A percentile compares a stretch with the other conserved stretches of the same genome.
Conservation (phyloP, 495 filamentous ascomycete species). For the Aspergillus nidulans region DNA sequence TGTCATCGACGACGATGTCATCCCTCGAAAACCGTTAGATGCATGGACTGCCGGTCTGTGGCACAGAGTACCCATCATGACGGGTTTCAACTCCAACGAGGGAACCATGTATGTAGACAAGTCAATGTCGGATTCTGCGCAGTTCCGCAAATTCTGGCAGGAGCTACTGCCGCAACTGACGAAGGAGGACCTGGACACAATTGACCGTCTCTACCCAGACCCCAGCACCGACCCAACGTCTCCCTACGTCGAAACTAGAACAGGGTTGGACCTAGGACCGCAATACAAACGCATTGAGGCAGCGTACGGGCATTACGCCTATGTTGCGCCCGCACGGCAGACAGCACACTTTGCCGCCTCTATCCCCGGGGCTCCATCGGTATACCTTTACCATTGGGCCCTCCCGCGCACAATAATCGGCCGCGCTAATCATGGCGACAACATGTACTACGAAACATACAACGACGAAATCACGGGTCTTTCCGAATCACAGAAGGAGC, state of each 20-base stretch:
- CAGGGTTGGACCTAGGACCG: constrained; percentile 32
- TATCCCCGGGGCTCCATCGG: constrained; percentile 22
- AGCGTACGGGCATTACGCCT: constrained; percentile 63
- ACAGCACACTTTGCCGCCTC: constrained; percentile 49
- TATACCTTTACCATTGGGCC: constrained; percentile 59
- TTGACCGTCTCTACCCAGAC: constrained; percentile 56
- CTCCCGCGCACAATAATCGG: constrained; percentile 41
- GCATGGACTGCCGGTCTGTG: constrained; percentile 49
- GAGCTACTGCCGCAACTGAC: constrained; percentile 47
- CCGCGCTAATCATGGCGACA: constrained; percentile 57
- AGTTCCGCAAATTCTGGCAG: constrained; percentile 54
- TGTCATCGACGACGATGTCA: constrained; percentile 55
- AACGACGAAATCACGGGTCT: constrained; percentile 37
- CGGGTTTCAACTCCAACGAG: constrained; percentile 64
- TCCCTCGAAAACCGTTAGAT: constrained; percentile 52
- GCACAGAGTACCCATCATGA: constrained; percentile 58
- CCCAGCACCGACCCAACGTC: constrained; percentile 33
- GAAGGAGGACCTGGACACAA: constrained; percentile 37
- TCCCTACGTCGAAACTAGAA: constrained; percentile 34
- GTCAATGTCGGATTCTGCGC: constrained; percentile 33
- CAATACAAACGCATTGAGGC: constrained; percentile 59
- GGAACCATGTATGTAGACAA: constrained; percentile 56
- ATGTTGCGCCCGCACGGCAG: constrained; percentile 61
- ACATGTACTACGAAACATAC: constrained; percentile 53
- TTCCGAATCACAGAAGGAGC: constrained; percentile 40